Conservation (phyloP, 495 filamentous ascomycete genomes). For the Penicillium cinerascens region DNA sequence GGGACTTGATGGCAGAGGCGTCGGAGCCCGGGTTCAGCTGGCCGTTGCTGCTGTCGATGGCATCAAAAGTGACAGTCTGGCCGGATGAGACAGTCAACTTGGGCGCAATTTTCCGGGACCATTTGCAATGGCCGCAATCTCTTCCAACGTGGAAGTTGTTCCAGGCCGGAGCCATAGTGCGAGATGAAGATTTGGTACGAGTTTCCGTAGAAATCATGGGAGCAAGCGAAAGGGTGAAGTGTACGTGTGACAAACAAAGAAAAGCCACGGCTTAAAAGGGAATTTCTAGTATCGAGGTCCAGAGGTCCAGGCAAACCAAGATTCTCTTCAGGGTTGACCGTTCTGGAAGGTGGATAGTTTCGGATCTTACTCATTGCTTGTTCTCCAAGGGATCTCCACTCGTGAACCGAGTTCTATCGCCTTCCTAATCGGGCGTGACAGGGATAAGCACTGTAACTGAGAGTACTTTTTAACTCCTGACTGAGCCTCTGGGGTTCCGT, state of each 20-base stretch:
- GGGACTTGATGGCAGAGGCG: conserved; percentile 34
- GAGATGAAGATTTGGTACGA: conserved; percentile 22
- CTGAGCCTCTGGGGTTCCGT: conserved; percentile 17
- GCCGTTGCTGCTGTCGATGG: conserved; percentile 49
- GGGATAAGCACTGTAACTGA: background rate
- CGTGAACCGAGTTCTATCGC: conserved; percentile 14
- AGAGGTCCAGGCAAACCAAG: conserved; percentile 14
- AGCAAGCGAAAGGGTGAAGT: background rate
- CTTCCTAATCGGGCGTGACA: conserved; percentile 26
- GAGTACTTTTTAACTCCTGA: conserved; percentile 3
- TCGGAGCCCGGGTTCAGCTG: conserved; percentile 41
- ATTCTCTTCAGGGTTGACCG: conserved; percentile 26
- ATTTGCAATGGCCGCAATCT: conserved; percentile 43
- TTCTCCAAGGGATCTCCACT: conserved; percentile 17
- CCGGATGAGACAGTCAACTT: conserved; percentile 46
- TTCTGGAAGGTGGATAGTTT: conserved; percentile 31
- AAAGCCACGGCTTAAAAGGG: background rate
- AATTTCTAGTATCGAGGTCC: background rate
- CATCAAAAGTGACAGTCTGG: conserved; percentile 43
- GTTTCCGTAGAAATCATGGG: conserved; percentile 19
- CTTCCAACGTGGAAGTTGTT: conserved; percentile 39
- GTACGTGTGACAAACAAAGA: background rate
- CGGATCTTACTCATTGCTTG: conserved; percentile 23
- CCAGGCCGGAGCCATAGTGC: conserved; percentile 22
- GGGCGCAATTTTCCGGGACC: conserved; percentile 45